Base-by-base conservation (phyloP, 169 alveolate genomes). In the Cystoisospora suis region DNA sequence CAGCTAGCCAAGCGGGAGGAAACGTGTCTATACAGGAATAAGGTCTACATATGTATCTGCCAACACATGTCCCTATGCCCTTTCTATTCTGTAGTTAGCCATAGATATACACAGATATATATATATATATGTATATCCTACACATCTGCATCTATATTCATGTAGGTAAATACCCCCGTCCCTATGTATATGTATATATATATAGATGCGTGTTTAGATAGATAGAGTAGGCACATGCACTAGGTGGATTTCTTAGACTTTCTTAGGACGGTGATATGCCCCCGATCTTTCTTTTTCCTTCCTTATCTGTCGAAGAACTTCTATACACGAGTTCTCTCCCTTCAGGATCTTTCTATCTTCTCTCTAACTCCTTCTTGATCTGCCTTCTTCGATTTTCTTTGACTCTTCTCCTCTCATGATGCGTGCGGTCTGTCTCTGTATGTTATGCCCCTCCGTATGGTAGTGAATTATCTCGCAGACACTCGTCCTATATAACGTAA, bases 81-180 rank as follows among this genome's bases (percentile, higher is more conserved):
- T 53, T 23, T 53, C 65, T 23, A 15, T 53, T 53, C 65, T 38
- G 40, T 61, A 9, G 40, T 6, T 61, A 23, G 7, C 20, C 29
- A 23, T 23, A 61, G 15, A 61, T 38, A 61, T 23, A 38, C 7
- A 61, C 29, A 5, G 15, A 23, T 38, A 36, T 69, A 69, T 69
- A 69, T 69, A 69, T 69, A 69, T 69, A 69, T 69, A 69, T 69
- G 38, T 69, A 69, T 69, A 69, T 69, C 2, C 65, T 15, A 61
- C 29, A 61, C 29, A 61, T 61, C 20, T n/a, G 34, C 34, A 69
- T 36, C 32, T 69, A 69, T 69, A 53, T 53, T 53, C 23, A 53
- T 53, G 23, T 53, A 53, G 12, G 17, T 38, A 72, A 0, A 38
- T 2, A 72, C 23, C 6, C 27, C 6, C 3, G 83, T 0, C 15